phyloP scores from a whole-genome alignment of 2,329 filamentous ascomycete species.

The Catunica adiposa region DNA sequence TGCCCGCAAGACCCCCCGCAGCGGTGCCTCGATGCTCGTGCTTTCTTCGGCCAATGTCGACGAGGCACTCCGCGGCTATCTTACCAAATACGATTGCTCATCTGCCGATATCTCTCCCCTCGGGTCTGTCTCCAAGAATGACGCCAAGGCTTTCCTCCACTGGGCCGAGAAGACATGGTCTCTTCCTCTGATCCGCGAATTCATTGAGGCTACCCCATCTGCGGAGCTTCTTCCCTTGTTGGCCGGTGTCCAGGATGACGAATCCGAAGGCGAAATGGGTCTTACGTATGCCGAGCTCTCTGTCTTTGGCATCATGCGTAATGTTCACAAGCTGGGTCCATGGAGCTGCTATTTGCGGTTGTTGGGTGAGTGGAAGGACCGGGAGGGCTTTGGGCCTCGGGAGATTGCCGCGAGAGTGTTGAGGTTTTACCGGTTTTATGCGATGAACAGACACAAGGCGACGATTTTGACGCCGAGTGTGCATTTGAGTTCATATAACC shows the following conservation, averaged over 20 bases:
- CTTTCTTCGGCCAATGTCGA: conserved; percentile 48
- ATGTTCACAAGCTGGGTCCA: conserved; percentile 26
- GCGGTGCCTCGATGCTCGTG: conserved; percentile 42
- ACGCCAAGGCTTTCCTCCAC: conserved; percentile 47
- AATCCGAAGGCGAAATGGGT: conserved; percentile 27
- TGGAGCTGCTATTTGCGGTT: conserved; percentile 26
- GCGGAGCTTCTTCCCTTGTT: conserved; percentile 33
- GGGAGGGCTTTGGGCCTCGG: conserved; percentile 19
- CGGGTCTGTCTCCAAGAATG: conserved; percentile 40
- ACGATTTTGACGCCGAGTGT: conserved; percentile 41
- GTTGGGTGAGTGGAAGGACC: conserved; percentile 23
- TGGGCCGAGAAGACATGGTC: conserved; percentile 40
- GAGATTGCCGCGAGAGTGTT: conserved; percentile 29
- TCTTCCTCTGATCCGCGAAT: conserved; percentile 47
- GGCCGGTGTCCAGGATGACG: conserved; percentile 25
- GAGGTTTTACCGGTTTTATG: conserved; percentile 32
- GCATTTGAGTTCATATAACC: conserved; percentile 27
- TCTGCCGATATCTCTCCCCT: conserved; percentile 40
- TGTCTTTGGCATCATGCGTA: conserved; percentile 25
- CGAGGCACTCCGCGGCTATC: conserved; percentile 29
- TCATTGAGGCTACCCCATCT: conserved; percentile 41
- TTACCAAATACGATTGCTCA: conserved; percentile 25
- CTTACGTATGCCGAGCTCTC: conserved; percentile 27
- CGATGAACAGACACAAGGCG: conserved; percentile 49
- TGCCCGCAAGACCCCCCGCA: conserved; percentile 33